Percentiles rank a stretch among this genome's conserved stretches.
These are phyloP conservation scores for Trichoderma endophyticum DNA, from an alignment of 2,329 filamentous ascomycete genomes.

Conservation along the genomic window DNA sequence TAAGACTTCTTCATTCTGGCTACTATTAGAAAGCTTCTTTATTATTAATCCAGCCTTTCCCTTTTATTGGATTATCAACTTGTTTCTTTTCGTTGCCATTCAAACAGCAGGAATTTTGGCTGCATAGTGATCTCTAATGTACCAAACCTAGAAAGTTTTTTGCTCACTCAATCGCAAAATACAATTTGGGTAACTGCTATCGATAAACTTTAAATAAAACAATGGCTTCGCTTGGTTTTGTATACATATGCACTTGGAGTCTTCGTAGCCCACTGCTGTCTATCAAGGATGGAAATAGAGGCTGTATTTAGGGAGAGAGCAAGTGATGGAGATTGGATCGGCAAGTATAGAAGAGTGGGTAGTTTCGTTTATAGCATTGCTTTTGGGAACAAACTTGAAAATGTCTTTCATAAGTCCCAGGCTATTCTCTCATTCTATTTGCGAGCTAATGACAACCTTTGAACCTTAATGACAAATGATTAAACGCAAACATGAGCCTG, in stretches of 20 bases:
- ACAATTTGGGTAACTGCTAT: not conserved
- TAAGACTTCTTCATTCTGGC: not conserved
- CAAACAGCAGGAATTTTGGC: not conserved
- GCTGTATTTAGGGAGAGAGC: not conserved
- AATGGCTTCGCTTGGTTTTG: not conserved
- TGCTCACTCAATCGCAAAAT: not conserved
- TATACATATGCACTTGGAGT: not conserved
- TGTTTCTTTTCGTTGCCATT: not conserved
- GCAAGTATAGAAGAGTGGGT: not conserved
- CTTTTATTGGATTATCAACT: not conserved
- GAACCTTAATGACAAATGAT: not conserved
- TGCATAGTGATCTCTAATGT: not conserved
- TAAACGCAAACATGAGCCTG: not conserved
- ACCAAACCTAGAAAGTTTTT: not conserved
- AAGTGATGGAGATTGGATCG: not conserved
- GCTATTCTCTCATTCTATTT: not conserved
- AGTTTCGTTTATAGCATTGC: not conserved
- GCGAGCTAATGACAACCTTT: not conserved
- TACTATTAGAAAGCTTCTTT: not conserved
- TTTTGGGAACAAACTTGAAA: not conserved
- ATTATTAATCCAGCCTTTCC: not conserved
- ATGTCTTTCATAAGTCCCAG: not conserved
- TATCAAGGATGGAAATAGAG: not conserved
- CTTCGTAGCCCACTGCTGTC: not conserved
- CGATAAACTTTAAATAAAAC: not conserved